Percentiles rank a stretch among this genome's conserved stretches.
Conservation (phyloP, 805 yeast species). For the Candida ponderosae region DNA sequence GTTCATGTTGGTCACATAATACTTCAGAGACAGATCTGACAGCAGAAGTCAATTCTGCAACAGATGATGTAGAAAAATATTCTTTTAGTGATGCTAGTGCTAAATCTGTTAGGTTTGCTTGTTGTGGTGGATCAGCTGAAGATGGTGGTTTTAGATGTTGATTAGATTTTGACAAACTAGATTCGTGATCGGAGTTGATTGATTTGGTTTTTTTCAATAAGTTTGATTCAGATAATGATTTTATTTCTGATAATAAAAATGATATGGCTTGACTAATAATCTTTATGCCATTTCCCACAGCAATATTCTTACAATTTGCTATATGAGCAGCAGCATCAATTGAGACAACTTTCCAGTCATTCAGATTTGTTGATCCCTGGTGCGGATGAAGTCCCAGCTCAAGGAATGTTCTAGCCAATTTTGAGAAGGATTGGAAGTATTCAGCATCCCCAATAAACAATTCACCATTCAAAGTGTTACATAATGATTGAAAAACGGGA, state of each 20-base stretch:
- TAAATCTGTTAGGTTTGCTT: constrained; percentile 1
- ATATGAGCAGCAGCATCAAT: constrained; percentile 35
- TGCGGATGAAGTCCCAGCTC: constrained; percentile 13
- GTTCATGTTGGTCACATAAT: constrained; percentile 26
- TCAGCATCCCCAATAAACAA: constrained; percentile 58
- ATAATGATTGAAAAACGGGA: constrained; percentile 39
- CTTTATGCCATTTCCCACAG: constrained; percentile 7
- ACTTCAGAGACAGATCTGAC: constrained; percentile 45
- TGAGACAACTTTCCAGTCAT: constrained; percentile 30
- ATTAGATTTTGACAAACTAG: not conserved
- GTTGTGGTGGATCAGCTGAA: not conserved
- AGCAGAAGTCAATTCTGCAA: constrained; percentile 51
- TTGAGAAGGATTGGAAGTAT: constrained; percentile 41
- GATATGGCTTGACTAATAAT: constrained; percentile 13
- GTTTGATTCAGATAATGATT: not conserved
- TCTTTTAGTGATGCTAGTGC: constrained; percentile 39
- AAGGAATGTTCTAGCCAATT: constrained; percentile 25
- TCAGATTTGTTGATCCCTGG: constrained; percentile 26
- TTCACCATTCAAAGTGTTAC: constrained; percentile 48
- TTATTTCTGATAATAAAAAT: constrained; percentile 11
- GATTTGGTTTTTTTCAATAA: not conserved
- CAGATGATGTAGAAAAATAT: constrained; percentile 56
- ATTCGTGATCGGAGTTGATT: not conserved
- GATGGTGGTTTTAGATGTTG: not conserved
- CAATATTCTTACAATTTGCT: constrained; percentile 21